Conservation (phyloP, 1,284 basidiomycete genomes). For the Sanghuangporus sanghuang region DNA sequence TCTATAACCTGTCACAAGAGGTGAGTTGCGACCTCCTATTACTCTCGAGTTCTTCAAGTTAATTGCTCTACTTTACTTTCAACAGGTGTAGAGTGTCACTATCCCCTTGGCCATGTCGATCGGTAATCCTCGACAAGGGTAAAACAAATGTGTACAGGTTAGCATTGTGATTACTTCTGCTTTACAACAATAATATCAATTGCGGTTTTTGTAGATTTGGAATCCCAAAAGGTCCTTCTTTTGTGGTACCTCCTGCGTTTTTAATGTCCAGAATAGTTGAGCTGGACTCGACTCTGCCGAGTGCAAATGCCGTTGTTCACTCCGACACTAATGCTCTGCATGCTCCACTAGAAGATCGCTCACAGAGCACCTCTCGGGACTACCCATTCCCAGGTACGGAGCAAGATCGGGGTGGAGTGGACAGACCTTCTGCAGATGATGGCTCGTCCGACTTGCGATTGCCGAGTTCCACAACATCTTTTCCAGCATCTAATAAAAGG, state of each 20-base stretch:
- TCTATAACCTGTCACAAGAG: constrained; percentile 1
- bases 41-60: background rate
- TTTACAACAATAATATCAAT: too few species aligned
- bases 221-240: too few species aligned
- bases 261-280: too few species aligned
- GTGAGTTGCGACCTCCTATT: background rate
- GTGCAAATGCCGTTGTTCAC: too few species aligned
- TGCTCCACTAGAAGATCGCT: too few species aligned
- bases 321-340: too few species aligned
- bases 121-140: background rate
- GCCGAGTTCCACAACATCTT: background rate
- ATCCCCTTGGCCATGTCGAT: background rate
- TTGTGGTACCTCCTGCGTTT: too few species aligned
- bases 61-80: background rate
- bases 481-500: background rate
- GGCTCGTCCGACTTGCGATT: background rate
- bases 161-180: background rate
- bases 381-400: too few species aligned
- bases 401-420: too few species aligned
- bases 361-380: too few species aligned
- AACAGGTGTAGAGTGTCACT: background rate
- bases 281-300: too few species aligned
- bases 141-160: background rate
- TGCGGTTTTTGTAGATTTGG: too few species aligned
- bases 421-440: background rate